Evolutionary conservation across 1,284 basidiomycete genomes (phyloP).

Genomic region (Microbotryum silenes-acaulis): DNA sequence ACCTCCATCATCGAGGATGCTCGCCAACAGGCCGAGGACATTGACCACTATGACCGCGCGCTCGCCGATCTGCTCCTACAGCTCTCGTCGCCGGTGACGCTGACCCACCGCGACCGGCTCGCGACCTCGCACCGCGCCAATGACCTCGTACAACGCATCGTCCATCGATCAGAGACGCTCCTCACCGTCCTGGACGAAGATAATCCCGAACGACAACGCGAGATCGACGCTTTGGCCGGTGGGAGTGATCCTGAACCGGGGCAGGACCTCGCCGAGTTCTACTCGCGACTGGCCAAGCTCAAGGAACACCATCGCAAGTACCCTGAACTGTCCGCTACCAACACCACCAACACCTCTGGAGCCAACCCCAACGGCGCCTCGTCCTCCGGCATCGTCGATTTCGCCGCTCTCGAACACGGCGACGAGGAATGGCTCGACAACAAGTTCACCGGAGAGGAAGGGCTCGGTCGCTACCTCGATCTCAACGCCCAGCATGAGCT

Average conservation of each 20-base stretch:
- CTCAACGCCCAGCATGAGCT: conserved; percentile 78
- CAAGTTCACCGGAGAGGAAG: conserved; percentile 91
- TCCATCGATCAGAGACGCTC: conserved; percentile 45
- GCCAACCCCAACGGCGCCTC: conserved; percentile 49
- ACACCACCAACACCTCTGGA: conserved; percentile 34
- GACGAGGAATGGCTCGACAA: conserved; percentile 52
- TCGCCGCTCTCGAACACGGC: conserved; percentile 33
- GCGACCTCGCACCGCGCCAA: conserved; percentile 36
- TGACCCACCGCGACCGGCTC: conserved; percentile 29
- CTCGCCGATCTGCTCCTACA: conserved; percentile 47
- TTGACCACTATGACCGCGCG: conserved; percentile 70
- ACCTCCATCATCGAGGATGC: conserved; percentile 84
- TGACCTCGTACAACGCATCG: conserved; percentile 44
- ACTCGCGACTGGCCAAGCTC: conserved; percentile 82
- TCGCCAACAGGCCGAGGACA: conserved; percentile 88
- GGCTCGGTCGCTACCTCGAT: conserved; percentile 89
- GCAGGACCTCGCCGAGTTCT: conserved; percentile 85
- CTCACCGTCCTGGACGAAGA: conserved; percentile 42
- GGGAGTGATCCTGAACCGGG: conserved; percentile 41
- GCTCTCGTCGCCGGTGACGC: conserved; percentile 11
- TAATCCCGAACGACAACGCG: conserved; percentile 40
- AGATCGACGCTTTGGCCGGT: conserved; percentile 45
- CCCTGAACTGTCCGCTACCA: conserved; percentile 52
- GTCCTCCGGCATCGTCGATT: conserved; percentile 36
- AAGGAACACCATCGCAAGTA: conserved; percentile 95